Evolutionary conservation across 1,139 yeast genomes (phyloP), one percentile per base, ranked within the genome.

Genomic region (Torulaspora globosa): DNA sequence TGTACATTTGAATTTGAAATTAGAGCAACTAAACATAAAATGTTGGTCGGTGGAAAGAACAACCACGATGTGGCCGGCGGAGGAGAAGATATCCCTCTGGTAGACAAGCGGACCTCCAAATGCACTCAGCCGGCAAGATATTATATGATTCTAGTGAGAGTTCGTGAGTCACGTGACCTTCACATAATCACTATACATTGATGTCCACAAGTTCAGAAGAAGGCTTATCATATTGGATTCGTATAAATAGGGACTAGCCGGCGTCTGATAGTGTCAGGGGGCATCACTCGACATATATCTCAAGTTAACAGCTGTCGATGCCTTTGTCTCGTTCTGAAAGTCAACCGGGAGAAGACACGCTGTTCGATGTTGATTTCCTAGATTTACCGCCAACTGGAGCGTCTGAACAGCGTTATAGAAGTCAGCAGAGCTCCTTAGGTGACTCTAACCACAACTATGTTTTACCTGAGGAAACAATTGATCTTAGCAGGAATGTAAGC

Each of bases 401-500:
- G 33, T 26, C 36, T 14, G 45, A 34, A 15, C 43, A 41, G 19
- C 43, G 34, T 24, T 44, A 43, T 14, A 29, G 15, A 21, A 41
- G 28, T 31, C 36, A 29, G 14, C 43, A 15, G 28, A 44, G 32
- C 24, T 35, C 31, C 7, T 16, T 35, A 11, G 18, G 12, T 37
- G 42, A 42, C 12, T 42, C 44, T 21, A 32, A 31, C 33, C 34
- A 18, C 11, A 19, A 40, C 28, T 41, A 43, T 43, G 19, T 36
- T 32, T 21, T 38, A 36, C 56, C 32, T 48, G 48, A 67, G 39
- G 67, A 67, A 48, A 61, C 65, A 0, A 58, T 65, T 30, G 61
- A 66, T 44, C 55, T 68, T 6, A 63, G 61, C 24, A 45, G 49
- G 30, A 54, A 54, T 31, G 63, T 60, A 31, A 55, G 49, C 33